Evolutionary conservation across 805 yeast genomes (phyloP), one percentile per base, ranked within the genome.

Genomic region (Wickerhamiella occidentalis): DNA sequence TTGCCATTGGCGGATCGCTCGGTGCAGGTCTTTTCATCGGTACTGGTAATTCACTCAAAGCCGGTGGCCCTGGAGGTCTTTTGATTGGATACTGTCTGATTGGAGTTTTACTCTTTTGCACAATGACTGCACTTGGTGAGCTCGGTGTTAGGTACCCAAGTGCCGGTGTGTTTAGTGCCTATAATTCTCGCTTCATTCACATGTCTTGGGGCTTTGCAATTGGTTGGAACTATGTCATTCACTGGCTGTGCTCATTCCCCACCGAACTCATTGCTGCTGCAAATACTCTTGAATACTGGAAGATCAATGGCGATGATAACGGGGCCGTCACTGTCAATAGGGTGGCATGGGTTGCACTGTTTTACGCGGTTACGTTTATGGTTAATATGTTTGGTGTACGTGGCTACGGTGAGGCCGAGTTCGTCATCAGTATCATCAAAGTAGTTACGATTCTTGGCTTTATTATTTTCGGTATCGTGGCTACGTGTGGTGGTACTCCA

Each of bases 21-120:
- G 90, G 90, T 55, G 79, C 86, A 2, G 88, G 90, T 61, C 65
- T 82, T 49, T 76, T 82, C 55, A 79, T 82, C 45, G 86, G 87
- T 56, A 69, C 78, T 13, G 86, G 85, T 36, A 64, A 68, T 17
- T 74, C 82, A 1, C 69, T 82, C 54, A 61, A 65, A 28, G 64
- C 67, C 6, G 71, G 68, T 18, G 90, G 88, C 29, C 85, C 86
- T 3, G 83, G 73, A 3, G 75, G 76, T 45, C 56, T 74, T 33
- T 64, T 82, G 44, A 69, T 80, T 40, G 77, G 83, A 26, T 78
- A 74, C 59, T 66, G 73, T 35, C 61, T 78, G 40, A 75, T 80
- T 64, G 85, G 85, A 19, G 66, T 78, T 44, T 76, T 80, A 66
- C 73, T 82, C 47, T 79, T 75, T 55, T 73, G 77, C 62, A 80